These are phyloP conservation scores for Plasmodium malariae DNA, from an alignment of 169 alveolate species.

Conservation along the genomic window DNA sequence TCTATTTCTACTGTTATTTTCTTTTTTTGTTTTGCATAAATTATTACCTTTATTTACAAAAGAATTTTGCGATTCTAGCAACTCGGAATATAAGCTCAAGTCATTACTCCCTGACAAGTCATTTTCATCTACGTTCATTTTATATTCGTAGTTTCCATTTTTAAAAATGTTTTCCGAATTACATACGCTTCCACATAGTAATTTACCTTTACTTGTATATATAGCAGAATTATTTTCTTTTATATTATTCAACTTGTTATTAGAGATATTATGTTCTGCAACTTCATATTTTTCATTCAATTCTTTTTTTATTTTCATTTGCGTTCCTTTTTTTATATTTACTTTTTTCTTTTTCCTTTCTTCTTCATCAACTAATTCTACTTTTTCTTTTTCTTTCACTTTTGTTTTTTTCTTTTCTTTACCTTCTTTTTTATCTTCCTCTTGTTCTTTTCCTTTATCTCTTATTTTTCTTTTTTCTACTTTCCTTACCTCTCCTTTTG, in stretches of 20 bases:
- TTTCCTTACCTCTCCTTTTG: not conserved
- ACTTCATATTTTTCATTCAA: no score
- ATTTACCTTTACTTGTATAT: not conserved
- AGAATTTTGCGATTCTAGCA: conserved; percentile 14
- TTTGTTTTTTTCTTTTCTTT: not conserved
- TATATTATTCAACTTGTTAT: not conserved
- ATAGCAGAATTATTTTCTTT: not conserved
- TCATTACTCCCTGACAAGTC: conserved; percentile 13
- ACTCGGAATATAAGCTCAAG: conserved; percentile 11
- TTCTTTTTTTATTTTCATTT: no score
- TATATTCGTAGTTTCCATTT: not conserved
- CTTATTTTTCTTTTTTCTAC: not conserved
- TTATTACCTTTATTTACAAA: not conserved
- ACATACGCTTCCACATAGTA: not conserved
- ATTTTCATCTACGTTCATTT: conserved; percentile 3
- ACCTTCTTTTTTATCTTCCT: conserved; percentile 8
- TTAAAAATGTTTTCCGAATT: not conserved
- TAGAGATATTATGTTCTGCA: not conserved
- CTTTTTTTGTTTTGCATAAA: not conserved
- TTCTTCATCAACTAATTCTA: no score
- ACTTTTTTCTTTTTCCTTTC: no score
- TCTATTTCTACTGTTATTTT: conserved; percentile 3
- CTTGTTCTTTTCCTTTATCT: not conserved
- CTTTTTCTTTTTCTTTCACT: no score
- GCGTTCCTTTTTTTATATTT: no score